phyloP scores from a whole-genome alignment of 768 basidiomycete genomes.

The Mrakia hoshinonis region DNA sequence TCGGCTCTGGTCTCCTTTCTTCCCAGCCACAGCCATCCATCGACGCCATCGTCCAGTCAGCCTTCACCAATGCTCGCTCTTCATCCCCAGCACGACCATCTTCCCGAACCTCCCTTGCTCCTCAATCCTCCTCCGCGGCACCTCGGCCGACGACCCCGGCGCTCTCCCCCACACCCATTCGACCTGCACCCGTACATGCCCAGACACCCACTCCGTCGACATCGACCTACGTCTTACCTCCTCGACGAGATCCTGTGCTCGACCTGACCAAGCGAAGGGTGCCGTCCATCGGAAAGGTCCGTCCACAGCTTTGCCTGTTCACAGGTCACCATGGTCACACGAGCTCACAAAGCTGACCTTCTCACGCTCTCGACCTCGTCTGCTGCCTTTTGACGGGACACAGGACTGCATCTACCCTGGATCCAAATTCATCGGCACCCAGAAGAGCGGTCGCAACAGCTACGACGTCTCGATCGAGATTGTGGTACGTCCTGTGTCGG shows the following conservation, averaged over 20 bases:
- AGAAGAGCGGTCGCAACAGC: slow-evolving; percentile 85
- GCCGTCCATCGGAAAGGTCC: slow-evolving; percentile 5
- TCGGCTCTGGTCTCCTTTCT: too few species aligned
- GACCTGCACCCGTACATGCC: background rate
- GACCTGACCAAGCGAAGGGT: slow-evolving; percentile 7
- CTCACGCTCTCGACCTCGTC: background rate
- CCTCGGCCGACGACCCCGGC: background rate
- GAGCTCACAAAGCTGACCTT: background rate
- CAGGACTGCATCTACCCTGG: slow-evolving; percentile 56
- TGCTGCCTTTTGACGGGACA: background rate
- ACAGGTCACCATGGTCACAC: too few species aligned
- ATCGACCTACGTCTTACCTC: background rate
- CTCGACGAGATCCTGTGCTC: background rate
- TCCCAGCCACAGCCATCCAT: too few species aligned
- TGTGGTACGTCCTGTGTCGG: slow-evolving; percentile 49
- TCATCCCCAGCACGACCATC: too few species aligned
- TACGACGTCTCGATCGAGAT: slow-evolving; percentile 92
- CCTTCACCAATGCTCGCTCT: too few species aligned
- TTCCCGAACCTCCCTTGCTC: too few species aligned
- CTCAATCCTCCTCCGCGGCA: too few species aligned
- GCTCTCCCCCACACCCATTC: background rate
- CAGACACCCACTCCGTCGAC: background rate
- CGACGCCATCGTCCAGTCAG: too few species aligned
- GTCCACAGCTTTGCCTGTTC: background rate
- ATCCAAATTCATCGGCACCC: slow-evolving; percentile 77